phyloP scores from a whole-genome alignment of 208 protist genomes.

The Phytomonas francai region DNA sequence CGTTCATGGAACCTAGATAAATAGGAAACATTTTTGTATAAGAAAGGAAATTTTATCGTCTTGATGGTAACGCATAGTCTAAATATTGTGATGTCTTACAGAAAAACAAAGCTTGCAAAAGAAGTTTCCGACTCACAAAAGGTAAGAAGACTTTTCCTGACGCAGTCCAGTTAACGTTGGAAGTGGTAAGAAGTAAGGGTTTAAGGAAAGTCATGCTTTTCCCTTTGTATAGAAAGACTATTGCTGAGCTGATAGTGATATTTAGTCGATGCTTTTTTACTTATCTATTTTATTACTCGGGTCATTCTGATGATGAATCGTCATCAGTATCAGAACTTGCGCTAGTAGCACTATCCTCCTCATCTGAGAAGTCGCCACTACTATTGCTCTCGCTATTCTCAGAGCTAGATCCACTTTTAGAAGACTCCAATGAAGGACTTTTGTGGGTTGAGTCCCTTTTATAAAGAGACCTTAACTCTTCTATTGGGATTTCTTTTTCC shows the following conservation, averaged over 20 bases:
- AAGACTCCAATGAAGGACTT: background rate
- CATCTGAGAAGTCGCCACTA: slow-evolving; percentile 20
- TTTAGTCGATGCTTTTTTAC: background rate
- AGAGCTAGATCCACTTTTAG: background rate
- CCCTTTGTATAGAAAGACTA: slow-evolving; percentile 3
- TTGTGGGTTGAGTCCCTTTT: slow-evolving; percentile 4
- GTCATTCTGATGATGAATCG: slow-evolving; percentile 1
- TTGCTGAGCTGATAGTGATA: background rate
- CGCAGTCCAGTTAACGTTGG: background rate
- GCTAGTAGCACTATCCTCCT: slow-evolving; percentile 13
- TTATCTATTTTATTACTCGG: slow-evolving; percentile 6
- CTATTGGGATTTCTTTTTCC: slow-evolving; percentile 76
- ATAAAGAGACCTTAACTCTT: slow-evolving; percentile 74
- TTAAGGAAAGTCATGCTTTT: slow-evolving; percentile 1
- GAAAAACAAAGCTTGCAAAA: background rate
- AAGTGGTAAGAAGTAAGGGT: background rate
- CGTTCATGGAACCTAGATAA: background rate
- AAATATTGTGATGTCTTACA: background rate
- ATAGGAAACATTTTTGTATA: background rate
- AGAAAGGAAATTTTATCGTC: background rate
- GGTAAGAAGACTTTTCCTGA: background rate
- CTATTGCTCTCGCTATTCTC: slow-evolving; percentile 9
- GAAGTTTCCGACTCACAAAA: background rate
- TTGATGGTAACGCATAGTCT: background rate
- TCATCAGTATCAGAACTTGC: slow-evolving; percentile 2